Base-by-base conservation (phyloP, 2,329 filamentous ascomycete genomes). In the Trichoderma sp. region DNA sequence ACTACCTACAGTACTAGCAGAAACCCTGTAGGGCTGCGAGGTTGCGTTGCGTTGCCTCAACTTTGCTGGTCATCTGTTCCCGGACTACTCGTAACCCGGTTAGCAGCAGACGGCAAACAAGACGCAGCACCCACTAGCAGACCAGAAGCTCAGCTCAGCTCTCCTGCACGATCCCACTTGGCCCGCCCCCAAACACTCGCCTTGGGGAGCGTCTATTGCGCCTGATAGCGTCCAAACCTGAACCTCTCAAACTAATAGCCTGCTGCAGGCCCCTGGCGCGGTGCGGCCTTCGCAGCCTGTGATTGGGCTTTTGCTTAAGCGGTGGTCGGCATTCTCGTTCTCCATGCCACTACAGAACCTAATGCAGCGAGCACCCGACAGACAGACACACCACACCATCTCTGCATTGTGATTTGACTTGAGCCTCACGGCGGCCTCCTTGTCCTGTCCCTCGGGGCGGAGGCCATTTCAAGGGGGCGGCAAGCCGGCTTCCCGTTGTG, bases 361-460 rank as follows among this genome's bases (percentile, higher is more conserved):
- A 36, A 43, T n/a, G 39, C 39, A 43, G 20, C 47, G 47, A 53
- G 47, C 47, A 53, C 47, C 20, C n/a, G 47, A 53, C 20, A 43
- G 39, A 43, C 36, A 17, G 36, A 39, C 39, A 43, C 39, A 43
- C 36, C 36, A 43, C 39, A 43, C 39, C 36, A 39, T 9, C 20
- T 53, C 47, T 53, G 47, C 20, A 55, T 30, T 34, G 12, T 13
- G 13, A 53, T 53, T 68, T 50, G 13, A 53, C 11, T 68, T 50
- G 66, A 62, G 66, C 66, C 66, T 68, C 55, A 36, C 66, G 39
- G 65, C 66, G 66, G 66, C 30, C 57, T 69, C 57, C 36, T 28
- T 34, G 64, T 68, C 36, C 34, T 32, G 63, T 68, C 39, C 39
- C 7, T 43, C n/a, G 39, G 39, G 55, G 36, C 36, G 34, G 36